A percentile compares a stretch with the other conserved stretches of the same genome.
Conservation (phyloP, 2,329 filamentous ascomycete genomes). For the Tolypocladium album region DNA sequence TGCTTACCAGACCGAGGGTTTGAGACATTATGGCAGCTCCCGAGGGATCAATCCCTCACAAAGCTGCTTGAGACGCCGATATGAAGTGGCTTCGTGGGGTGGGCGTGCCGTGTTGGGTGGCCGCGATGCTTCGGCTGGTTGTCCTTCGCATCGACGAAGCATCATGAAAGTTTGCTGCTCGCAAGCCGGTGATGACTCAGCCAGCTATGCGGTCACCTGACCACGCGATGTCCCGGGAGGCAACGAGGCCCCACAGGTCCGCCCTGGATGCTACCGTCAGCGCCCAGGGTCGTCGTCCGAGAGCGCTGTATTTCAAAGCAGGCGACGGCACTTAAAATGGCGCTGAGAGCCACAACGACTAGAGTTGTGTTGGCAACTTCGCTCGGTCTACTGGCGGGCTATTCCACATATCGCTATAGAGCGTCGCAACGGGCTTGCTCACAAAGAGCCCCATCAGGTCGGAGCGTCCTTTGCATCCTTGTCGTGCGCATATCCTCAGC, state of each 20-base stretch:
- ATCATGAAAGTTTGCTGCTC: neutral
- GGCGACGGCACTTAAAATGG: conserved; percentile 12
- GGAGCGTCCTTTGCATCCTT: neutral
- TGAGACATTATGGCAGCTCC: conserved; percentile 55
- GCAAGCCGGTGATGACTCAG: neutral
- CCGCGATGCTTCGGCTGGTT: neutral
- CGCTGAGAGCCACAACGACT: conserved; percentile 15
- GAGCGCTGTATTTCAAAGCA: conserved; percentile 22
- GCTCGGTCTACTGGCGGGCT: conserved; percentile 14
- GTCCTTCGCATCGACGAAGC: neutral
- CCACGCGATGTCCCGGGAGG: neutral
- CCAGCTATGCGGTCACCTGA: neutral
- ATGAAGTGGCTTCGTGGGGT: neutral
- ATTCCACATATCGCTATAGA: conserved; percentile 17
- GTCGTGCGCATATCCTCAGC: neutral
- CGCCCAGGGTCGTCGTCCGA: neutral
- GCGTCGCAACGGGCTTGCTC: conserved; percentile 10
- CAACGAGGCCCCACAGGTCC: neutral
- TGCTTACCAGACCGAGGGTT: conserved; percentile 59
- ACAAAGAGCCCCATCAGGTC: conserved; percentile 2
- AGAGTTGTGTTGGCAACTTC: conserved; percentile 16
- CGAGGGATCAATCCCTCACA: conserved; percentile 10
- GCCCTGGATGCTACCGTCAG: neutral
- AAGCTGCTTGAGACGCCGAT: neutral
- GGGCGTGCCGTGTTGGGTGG: neutral